Conservation (phyloP, 2,329 filamentous ascomycete genomes). For the Didymella pinodella region DNA sequence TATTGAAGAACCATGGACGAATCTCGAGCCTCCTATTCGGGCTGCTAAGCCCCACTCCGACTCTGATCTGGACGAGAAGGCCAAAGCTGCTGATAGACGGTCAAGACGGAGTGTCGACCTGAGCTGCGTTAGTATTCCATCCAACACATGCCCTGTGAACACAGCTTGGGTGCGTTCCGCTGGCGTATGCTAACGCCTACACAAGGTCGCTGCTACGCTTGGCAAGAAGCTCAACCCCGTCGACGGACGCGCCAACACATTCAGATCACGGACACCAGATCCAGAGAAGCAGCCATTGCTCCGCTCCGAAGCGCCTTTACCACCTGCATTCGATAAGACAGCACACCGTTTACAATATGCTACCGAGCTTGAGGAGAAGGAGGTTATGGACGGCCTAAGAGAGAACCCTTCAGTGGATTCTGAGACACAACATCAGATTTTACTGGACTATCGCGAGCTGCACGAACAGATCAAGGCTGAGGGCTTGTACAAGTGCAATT, state of each 20-base stretch:
- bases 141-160: conserved; percentile 12
- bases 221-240: conserved; percentile 36
- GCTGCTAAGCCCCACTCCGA: conserved; percentile 52
- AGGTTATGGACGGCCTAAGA: conserved; percentile 48
- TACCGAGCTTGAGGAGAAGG: conserved; percentile 46
- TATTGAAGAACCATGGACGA: conserved; percentile 63
- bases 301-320: conserved; percentile 15
- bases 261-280: conserved; percentile 32
- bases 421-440: conserved; percentile 63
- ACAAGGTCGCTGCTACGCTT: conserved; percentile 37
- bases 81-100: conserved; percentile 12
- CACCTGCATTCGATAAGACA: conserved; percentile 27
- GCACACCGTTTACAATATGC: conserved; percentile 43
- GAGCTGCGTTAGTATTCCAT: conserved; percentile 36
- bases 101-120: conserved; percentile 39
- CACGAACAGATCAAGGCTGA: conserved; percentile 63
- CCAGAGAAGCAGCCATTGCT: conserved; percentile 36
- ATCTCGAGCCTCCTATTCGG: conserved; percentile 67
- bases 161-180: conserved; percentile 9
- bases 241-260: conserved; percentile 24
- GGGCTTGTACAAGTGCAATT: conserved; percentile 67
- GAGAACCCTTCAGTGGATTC: conserved; percentile 62
- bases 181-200: conserved; percentile 28
- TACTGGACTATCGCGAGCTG: conserved; percentile 63
- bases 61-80: conserved; percentile 26